phyloP scores from a whole-genome alignment of 352 stramenopile genomes.

The Pythium plurisporium region DNA sequence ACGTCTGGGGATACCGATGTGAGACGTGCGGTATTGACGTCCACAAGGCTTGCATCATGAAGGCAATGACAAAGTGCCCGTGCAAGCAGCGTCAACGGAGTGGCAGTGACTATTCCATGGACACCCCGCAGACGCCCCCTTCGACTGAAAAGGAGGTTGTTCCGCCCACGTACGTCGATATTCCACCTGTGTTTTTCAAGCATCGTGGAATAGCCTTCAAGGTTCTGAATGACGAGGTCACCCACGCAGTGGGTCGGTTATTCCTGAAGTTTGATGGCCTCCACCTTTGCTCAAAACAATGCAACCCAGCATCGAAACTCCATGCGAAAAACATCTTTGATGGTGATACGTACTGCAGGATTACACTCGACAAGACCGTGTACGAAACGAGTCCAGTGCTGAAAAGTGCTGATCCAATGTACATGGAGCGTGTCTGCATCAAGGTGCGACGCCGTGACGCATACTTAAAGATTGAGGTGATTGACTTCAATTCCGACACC shows the following conservation, averaged over 20 bases:
- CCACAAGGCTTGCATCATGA: slow-evolving; percentile 87
- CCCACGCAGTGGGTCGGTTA: slow-evolving; percentile 43
- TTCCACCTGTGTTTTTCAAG: slow-evolving; percentile 7
- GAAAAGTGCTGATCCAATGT: slow-evolving; percentile 85
- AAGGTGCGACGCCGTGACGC: slow-evolving; percentile 56
- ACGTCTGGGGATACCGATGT: slow-evolving; percentile 77
- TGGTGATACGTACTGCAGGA: slow-evolving; percentile 79
- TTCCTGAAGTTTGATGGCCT: slow-evolving; percentile 77
- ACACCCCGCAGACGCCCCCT: slow-evolving; percentile 3
- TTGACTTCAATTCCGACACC: slow-evolving; percentile 80
- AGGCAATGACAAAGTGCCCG: slow-evolving; percentile 71
- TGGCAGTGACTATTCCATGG: neutral
- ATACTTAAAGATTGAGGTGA: slow-evolving; percentile 62
- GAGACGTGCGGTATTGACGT: slow-evolving; percentile 78
- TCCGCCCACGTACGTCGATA: neutral
- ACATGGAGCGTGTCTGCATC: slow-evolving; percentile 79
- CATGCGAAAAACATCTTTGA: slow-evolving; percentile 87
- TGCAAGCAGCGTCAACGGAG: slow-evolving; percentile 29
- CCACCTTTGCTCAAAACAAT: slow-evolving; percentile 84
- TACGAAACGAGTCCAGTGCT: slow-evolving; percentile 81
- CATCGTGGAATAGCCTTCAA: slow-evolving; percentile 36
- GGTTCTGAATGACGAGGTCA: slow-evolving; percentile 40
- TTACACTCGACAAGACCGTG: slow-evolving; percentile 59
- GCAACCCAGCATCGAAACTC: slow-evolving; percentile 45
- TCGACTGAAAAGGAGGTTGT: neutral